Base-by-base conservation (phyloP, 305 asterid species). In the Fraxinus baroniana region DNA sequence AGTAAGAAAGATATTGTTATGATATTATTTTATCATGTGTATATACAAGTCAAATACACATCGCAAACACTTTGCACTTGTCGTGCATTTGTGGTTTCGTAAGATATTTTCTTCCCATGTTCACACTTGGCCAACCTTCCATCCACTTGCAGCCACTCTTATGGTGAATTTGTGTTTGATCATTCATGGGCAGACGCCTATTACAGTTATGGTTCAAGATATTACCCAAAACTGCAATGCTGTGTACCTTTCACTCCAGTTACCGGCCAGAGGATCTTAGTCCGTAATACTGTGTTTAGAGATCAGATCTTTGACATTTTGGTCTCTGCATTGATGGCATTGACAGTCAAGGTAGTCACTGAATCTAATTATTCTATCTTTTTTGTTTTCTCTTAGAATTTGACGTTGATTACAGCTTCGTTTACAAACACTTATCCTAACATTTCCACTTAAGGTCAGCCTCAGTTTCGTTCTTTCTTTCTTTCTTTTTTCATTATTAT, bases 131-230 rank as follows among this genome's bases (percentile, higher is more conserved):
- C 80, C 83, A 28, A 83, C 85, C 80, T 83, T 83, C 79, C 78
- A 70, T 85, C 77, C 76, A 74, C 80, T 46, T 88, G 92, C 97
- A 96, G 99, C 92, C 99, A 96, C 88, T 96, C 99, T 60, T 96
- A 92, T 84, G 98, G 99, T 84, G 99, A 96, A 89, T 96, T 93
- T 85, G 99, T 96, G 84, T 94, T 96, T 83, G 99, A 96, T 86
- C 97, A 93, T 89, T 96, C 99, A 82, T 96, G 98, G 98, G 99
- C 99, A 46, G 97, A 94, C 82, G 98, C 99, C 86, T 96, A 94
- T 74, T 90, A 93, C 89, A 88, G 89, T 86, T 93, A 87, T 79
- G 98, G 99, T 74, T 78, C 92, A 81, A 94, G 94, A 87, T 96
- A 94, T 89, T 96, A 94, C 86, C 99, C 99, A 22, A 96, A 96